Evolutionary conservation across 1,284 basidiomycete genomes (phyloP).

Genomic region (Marasmius fiardii): DNA sequence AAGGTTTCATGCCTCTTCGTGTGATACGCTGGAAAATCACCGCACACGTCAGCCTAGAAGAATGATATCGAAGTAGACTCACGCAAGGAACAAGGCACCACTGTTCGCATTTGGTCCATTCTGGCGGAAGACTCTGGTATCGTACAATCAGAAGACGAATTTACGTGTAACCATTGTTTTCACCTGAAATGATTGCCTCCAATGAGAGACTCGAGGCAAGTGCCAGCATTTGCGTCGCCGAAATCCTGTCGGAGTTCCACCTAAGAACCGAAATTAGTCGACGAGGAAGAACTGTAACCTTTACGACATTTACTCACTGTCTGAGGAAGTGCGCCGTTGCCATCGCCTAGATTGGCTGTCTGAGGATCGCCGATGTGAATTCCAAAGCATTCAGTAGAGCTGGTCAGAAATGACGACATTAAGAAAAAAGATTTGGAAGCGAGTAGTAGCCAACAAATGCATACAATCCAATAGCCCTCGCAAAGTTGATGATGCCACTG

Average conservation of each 20-base stretch:
- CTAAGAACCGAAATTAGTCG: slow-evolving; percentile 26
- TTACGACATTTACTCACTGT: slow-evolving; percentile 16
- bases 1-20: slow-evolving; percentile 45
- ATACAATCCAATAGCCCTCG: slow-evolving; percentile 59
- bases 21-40: slow-evolving; percentile 43
- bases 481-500: slow-evolving; percentile 55
- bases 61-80: slow-evolving; percentile 20
- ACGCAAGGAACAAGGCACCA: slow-evolving; percentile 66
- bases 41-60: neutral
- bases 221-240: slow-evolving; percentile 43
- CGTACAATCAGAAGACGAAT: neutral
- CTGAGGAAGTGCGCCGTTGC: slow-evolving; percentile 48
- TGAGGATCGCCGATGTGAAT: slow-evolving; percentile 53
- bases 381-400: slow-evolving; percentile 63
- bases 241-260: slow-evolving; percentile 63
- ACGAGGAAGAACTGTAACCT: slow-evolving; percentile 23
- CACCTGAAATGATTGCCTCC: slow-evolving; percentile 70
- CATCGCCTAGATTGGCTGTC: slow-evolving; percentile 21
- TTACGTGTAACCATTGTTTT: neutral
- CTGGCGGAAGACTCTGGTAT: slow-evolving; percentile 50
- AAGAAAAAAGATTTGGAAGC: neutral
- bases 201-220: slow-evolving; percentile 58
- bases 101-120: slow-evolving; percentile 53
- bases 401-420: slow-evolving; percentile 20
- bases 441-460: slow-evolving; percentile 15